Evolutionary conservation across 2,329 filamentous ascomycete species (phyloP).

Genomic region (Zymoseptoria brevis): DNA sequence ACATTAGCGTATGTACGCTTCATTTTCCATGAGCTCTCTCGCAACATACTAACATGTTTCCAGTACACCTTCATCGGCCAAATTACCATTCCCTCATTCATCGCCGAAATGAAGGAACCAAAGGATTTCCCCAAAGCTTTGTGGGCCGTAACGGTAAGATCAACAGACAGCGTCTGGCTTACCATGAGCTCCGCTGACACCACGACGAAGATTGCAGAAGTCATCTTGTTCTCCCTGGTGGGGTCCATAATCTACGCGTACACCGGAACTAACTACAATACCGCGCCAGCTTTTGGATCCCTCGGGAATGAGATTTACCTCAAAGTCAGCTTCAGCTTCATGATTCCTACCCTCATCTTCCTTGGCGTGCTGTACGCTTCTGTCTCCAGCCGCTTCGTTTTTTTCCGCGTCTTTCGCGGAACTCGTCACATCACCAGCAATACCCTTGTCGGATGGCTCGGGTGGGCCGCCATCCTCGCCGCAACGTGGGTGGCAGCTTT

Average conservation of each 20-base stretch:
- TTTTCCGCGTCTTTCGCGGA: conserved; percentile 78
- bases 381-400: conserved; percentile 81
- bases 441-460: conserved; percentile 70
- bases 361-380: conserved; percentile 84
- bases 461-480: conserved; percentile 69
- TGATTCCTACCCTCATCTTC: conserved; percentile 92
- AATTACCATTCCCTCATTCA: conserved; percentile 88
- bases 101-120: conserved; percentile 78
- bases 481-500: conserved; percentile 79
- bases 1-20: conserved; percentile 54
- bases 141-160: conserved; percentile 63
- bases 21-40: too few species aligned
- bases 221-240: conserved; percentile 77
- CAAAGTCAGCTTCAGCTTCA: conserved; percentile 87
- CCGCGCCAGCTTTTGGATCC: conserved; percentile 77
- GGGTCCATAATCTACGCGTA: conserved; percentile 78
- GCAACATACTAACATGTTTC: too few species aligned
- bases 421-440: conserved; percentile 73
- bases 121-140: conserved; percentile 88
- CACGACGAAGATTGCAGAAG: conserved; percentile 55
- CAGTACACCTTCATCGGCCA: conserved; percentile 88
- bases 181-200: neutral
- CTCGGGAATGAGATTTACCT: conserved; percentile 66
- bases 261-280: conserved; percentile 83
- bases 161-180: neutral